Evolutionary conservation across 495 filamentous ascomycete genomes (phyloP).

Genomic region (Letharia columbiana): DNA sequence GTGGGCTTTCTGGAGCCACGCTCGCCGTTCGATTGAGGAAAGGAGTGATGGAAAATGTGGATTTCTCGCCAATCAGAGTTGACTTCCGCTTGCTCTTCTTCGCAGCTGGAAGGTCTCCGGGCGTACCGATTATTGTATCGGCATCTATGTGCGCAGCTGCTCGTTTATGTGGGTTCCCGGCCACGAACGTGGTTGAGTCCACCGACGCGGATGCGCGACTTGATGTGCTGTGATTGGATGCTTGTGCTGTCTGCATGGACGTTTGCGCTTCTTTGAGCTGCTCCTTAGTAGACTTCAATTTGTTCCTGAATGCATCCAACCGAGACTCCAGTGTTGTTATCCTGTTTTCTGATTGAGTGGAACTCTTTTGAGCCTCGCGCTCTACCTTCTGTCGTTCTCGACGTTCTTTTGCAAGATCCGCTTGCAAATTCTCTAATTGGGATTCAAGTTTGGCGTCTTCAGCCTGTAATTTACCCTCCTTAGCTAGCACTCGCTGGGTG

Average conservation of each 20-base stretch:
- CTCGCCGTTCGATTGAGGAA: constrained; percentile 73
- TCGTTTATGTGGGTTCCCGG: constrained; percentile 41
- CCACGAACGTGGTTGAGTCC: constrained; percentile 16
- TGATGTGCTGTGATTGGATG: constrained; percentile 34
- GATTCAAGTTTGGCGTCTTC: constrained; percentile 41
- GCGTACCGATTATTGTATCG: constrained; percentile 54
- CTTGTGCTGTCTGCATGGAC: constrained; percentile 39
- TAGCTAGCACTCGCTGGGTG: constrained; percentile 50
- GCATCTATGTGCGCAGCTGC: constrained; percentile 39
- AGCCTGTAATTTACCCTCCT: constrained; percentile 34
- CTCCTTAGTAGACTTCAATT: constrained; percentile 57
- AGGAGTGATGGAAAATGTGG: constrained; percentile 84
- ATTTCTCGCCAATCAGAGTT: constrained; percentile 68
- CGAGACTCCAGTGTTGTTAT: constrained; percentile 55
- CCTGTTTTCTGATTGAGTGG: constrained; percentile 44
- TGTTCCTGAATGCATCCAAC: constrained; percentile 56
- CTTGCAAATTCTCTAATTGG: constrained; percentile 36
- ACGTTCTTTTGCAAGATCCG: constrained; percentile 40
- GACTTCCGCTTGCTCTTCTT: constrained; percentile 45
- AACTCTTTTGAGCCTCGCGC: constrained; percentile 28
- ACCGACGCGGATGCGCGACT: constrained; percentile 23
- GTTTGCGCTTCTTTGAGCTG: constrained; percentile 54
- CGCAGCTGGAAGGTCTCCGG: constrained; percentile 50
- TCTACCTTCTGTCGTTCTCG: constrained; percentile 34
- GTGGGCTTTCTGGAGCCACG: constrained; percentile 39